Evolutionary conservation across 192 early-diverging fungal species (phyloP).

Genomic region (Haplosporangium gracile): DNA sequence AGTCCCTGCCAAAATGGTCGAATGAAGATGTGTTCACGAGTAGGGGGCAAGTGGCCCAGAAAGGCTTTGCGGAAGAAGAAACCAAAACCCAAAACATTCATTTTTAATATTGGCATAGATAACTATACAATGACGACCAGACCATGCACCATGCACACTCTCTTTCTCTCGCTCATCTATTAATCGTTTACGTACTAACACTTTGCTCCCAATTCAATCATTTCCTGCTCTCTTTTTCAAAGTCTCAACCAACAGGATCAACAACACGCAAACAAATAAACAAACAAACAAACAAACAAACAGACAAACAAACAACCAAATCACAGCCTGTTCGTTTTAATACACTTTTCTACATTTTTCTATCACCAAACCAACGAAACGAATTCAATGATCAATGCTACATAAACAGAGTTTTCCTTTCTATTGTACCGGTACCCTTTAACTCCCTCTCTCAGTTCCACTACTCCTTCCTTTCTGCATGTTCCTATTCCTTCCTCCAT

Average conservation of each 20-base stretch:
- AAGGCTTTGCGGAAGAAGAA: constrained; percentile 4
- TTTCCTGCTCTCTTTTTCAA: not conserved
- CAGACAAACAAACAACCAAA: not conserved
- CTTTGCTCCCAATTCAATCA: no score
- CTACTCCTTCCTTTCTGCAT: not conserved
- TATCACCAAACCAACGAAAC: not conserved
- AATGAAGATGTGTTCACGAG: not conserved
- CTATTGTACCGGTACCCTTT: not conserved
- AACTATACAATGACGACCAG: not conserved
- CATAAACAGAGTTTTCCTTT: not conserved
- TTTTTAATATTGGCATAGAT: not conserved
- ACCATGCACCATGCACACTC: constrained; percentile 3
- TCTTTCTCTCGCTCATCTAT: not conserved
- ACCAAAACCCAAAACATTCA: not conserved
- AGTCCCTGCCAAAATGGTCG: no score
- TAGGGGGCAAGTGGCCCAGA: not conserved
- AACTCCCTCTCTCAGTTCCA: no score
- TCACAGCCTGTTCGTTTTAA: not conserved
- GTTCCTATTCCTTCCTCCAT: not conserved
- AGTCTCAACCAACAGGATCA: not conserved
- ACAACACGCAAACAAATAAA: not conserved
- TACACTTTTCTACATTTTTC: not conserved
- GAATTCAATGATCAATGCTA: not conserved
- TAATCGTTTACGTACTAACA: no score
- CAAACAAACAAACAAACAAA: not conserved